Evolutionary conservation across 805 yeast genomes (phyloP).

Genomic region (Metschnikowia reukaufii): DNA sequence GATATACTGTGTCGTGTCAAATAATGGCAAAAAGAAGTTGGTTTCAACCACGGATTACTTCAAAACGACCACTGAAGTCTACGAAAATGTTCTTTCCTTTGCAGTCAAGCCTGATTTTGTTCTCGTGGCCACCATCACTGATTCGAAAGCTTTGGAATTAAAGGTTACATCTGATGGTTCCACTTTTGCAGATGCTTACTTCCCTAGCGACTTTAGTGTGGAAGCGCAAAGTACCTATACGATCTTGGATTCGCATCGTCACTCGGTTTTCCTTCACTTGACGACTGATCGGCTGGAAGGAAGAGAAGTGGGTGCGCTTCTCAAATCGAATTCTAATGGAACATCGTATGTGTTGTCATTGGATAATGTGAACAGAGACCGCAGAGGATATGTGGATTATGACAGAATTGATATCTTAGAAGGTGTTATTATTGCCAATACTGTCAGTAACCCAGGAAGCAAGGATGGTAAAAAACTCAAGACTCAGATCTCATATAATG

Average conservation of each 20-base stretch:
- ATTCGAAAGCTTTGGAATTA: constrained; percentile 53
- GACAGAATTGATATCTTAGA: constrained; percentile 81
- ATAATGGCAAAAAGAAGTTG: constrained; percentile 33
- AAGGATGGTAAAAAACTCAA: constrained; percentile 54
- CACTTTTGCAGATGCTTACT: constrained; percentile 71
- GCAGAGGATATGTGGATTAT: constrained; percentile 78
- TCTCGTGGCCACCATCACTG: constrained; percentile 64
- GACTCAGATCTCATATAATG: constrained; percentile 80
- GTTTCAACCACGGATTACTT: constrained; percentile 57
- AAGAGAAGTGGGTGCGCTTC: constrained; percentile 69
- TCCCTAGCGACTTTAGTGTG: constrained; percentile 65
- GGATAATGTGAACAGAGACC: constrained; percentile 71
- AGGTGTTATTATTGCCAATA: constrained; percentile 77
- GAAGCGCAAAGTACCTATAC: constrained; percentile 65
- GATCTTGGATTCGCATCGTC: constrained; percentile 67
- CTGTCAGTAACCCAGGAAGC: constrained; percentile 56
- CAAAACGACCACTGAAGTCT: constrained; percentile 37
- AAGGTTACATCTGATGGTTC: constrained; percentile 77
- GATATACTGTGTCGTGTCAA: constrained; percentile 62
- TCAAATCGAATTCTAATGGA: constrained; percentile 91
- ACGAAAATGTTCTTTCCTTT: constrained; percentile 67
- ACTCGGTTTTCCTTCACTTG: constrained; percentile 78
- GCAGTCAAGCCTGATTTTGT: constrained; percentile 70
- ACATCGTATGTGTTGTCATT: constrained; percentile 74
- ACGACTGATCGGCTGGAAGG: constrained; percentile 56